Base-by-base conservation (phyloP, 2,329 filamentous ascomycete genomes). In the Nannizziopsis barbatae region DNA sequence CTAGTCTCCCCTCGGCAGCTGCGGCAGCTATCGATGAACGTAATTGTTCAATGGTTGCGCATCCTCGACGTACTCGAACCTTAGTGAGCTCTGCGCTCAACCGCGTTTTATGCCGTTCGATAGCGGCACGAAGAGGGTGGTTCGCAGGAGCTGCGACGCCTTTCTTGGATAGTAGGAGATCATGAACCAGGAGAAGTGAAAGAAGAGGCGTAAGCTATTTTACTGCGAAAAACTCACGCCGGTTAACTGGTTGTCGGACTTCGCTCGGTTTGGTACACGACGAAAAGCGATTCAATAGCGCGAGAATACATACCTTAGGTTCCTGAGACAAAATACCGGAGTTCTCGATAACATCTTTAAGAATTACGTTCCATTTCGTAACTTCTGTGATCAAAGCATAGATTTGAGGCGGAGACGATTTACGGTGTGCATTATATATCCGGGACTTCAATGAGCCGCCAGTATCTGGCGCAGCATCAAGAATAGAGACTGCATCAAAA, bases 311-410 rank as follows among this genome's bases (percentile, higher is more conserved):
- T 64, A 92, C 89, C 79, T 94, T 95, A 55, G 79, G 82, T 71
- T 98, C 92, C 8, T 81, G 69, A n/a, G 75, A 75, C 32, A 96
- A 69, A 32, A 96, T 69, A 2, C 80, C 83, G 1, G 87, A 77
- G 55, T 76, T 79, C 57, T 95, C 87, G 60, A 98, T 79, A n/a
- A 95, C 83, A 60, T 95, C 88, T 59, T 87, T 87, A 42, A 98
- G 69, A 2, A 95, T 74, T 2, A 73, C 64, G 58, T 89, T 92
- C 86, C 90, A 95, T 79, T 95, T 96, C 56, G 84, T 81, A 1
- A 86, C 81, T 66, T 96, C 89, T 17, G 83, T 77, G 17, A 88
- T 83, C 32, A 98, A 72, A 7, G 92, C 92, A 63, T 92, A 96
- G 6, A 96, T 73, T 62, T 93, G 86, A 9, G 82, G 81, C 0